Conservation (phyloP, 1,284 basidiomycete species). For the Entoloma clypeatum region DNA sequence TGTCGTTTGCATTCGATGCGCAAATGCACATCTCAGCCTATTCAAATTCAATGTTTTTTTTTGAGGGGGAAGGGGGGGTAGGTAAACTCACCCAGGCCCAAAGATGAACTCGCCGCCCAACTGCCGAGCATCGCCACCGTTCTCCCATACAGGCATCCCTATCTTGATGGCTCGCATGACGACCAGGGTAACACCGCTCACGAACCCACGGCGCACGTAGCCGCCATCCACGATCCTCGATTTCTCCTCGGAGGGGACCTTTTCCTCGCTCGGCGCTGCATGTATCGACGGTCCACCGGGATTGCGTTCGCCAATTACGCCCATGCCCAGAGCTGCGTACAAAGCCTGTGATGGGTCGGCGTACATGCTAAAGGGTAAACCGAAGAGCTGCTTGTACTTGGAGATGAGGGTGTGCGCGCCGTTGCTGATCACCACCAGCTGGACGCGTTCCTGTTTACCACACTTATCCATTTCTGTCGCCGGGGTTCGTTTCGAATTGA, state of each 20-base stretch:
- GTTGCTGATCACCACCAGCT: slow-evolving; percentile 73
- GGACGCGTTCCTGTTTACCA: slow-evolving; percentile 15
- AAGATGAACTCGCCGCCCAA: slow-evolving; percentile 89
- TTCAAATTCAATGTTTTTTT: too few species aligned
- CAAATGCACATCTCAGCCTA: slow-evolving; percentile 57
- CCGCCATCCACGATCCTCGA: slow-evolving; percentile 33
- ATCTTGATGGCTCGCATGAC: slow-evolving; percentile 62
- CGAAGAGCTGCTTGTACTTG: slow-evolving; percentile 67
- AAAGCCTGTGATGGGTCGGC: slow-evolving; percentile 73
- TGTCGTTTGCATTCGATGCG: slow-evolving; percentile 71
- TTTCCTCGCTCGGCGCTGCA: slow-evolving; percentile 40
- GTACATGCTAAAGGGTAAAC: slow-evolving; percentile 60
- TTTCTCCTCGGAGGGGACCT: slow-evolving; percentile 21
- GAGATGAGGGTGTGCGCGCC: slow-evolving; percentile 72
- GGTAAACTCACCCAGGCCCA: slow-evolving; percentile 59
- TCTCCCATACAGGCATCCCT: slow-evolving; percentile 77
- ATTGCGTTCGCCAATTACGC: slow-evolving; percentile 14
- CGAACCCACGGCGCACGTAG: slow-evolving; percentile 61
- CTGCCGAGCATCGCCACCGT: slow-evolving; percentile 72
- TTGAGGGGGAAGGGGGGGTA: slow-evolving; percentile 4
- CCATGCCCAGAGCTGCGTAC: slow-evolving; percentile 78
- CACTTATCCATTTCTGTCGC: slow-evolving; percentile 1
- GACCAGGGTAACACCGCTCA: slow-evolving; percentile 68
- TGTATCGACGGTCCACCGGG: too few species aligned
- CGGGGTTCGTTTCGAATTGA: slow-evolving; percentile 13